phyloP scores from a whole-genome alignment of 495 filamentous ascomycete species.

The Penicillium turbatum region DNA sequence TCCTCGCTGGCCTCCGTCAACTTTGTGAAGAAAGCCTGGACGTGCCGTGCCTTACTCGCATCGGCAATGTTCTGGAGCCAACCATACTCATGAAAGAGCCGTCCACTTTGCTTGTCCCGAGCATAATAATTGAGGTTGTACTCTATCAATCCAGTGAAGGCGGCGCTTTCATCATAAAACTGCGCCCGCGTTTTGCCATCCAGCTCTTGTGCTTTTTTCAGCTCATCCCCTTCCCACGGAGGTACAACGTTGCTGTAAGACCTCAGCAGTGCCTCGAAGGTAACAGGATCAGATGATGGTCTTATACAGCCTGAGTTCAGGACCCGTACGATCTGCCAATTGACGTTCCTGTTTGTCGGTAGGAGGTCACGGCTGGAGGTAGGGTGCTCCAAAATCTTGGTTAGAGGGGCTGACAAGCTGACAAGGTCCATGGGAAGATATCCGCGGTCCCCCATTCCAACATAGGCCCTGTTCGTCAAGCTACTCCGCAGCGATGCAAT shows the following conservation, averaged over 20 bases:
- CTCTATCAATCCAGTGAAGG: constrained; percentile 36
- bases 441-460: constrained; percentile 28
- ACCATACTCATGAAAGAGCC: constrained; percentile 29
- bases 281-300: constrained; percentile 34
- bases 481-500: constrained; percentile 50
- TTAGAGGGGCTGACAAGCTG: constrained; percentile 20
- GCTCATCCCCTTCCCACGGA: constrained; percentile 28
- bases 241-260: constrained; percentile 34
- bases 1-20: constrained; percentile 15
- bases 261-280: constrained; percentile 37
- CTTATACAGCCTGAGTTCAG: constrained; percentile 45
- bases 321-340: constrained; percentile 49
- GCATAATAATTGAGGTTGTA: constrained; percentile 31
- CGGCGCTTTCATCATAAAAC: constrained; percentile 37
- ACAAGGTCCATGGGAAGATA: constrained; percentile 22
- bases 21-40: constrained; percentile 33
- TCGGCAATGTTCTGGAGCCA: constrained; percentile 38
- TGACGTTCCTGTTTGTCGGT: constrained; percentile 34
- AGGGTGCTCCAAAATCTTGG: constrained; percentile 22
- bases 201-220: constrained; percentile 20
- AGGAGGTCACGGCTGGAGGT: constrained; percentile 13
- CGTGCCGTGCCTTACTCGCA: constrained; percentile 37
- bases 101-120: constrained; percentile 21
- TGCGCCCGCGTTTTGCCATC: constrained; percentile 24
- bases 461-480: constrained; percentile 39